Base-by-base conservation (phyloP, 768 basidiomycete species). In the Amanita rimosa region DNA sequence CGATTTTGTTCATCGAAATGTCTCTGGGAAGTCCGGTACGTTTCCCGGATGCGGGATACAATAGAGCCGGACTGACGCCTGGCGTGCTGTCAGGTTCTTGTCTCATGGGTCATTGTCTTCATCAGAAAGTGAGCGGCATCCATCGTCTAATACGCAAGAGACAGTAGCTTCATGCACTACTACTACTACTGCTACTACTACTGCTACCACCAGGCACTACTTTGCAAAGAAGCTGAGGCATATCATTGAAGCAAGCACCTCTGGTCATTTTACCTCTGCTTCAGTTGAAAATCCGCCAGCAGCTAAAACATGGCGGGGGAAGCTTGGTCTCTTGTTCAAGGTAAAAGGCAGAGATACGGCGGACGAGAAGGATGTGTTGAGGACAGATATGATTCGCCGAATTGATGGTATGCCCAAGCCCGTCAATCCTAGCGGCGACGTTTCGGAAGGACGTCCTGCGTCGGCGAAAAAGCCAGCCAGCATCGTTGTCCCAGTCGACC, bases 61-160 rank as follows among this genome's bases (percentile, higher is more conserved):
- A n/a, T n/a, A 6, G 34, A 11, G 17, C 17, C 13, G n/a, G 5
- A 24, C 45, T 37, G 9, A 46, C 22, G 10, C 9, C 13, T 49
- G 34, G 16, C 33, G 39, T 42, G 48, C 42, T 34, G 46, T 21
- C 26, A 90, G 81, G 78, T 90, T 34, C 57, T 81, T 11, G 76
- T 92, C 6, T 89, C 88, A 0, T 88, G 89, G 83, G 69, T 89
- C 50, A 85, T 88, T 63, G 88, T 95, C 22, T 76, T 81, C 50
- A 74, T 83, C 51, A 74, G 91, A 50, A 80, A 78, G 85, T 85
- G 42, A 54, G 73, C 55, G 36, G 11, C 11, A 13, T 34, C 26
- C 3, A 19, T 51, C 53, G 27, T 44, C 24, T 26, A 8, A 5
- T 58, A 19, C 35, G 29, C 24, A 21, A 31, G 24, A 19, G 24